A percentile compares a stretch with the other conserved stretches of the same genome.
Evolutionary conservation across 495 filamentous ascomycete species (phyloP).

Genomic region (Podospora tetraspora): DNA sequence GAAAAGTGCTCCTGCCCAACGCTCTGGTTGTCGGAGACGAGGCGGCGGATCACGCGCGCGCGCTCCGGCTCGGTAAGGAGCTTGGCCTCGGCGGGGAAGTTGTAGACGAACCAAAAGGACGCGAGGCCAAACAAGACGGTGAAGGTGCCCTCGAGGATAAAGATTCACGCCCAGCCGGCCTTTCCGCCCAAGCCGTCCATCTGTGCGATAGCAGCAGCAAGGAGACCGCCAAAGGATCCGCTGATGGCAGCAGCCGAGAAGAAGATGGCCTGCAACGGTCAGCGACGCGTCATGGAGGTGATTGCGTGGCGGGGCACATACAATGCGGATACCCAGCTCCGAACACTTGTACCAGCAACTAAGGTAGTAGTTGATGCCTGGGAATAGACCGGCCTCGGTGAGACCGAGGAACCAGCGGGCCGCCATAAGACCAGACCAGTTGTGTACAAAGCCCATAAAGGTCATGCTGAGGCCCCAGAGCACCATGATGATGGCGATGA

Average conservation of each 20-base stretch:
- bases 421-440: constrained; percentile 68
- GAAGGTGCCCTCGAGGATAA: constrained; percentile 64
- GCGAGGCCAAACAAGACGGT: constrained; percentile 65
- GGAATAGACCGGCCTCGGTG: constrained; percentile 73
- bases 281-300: constrained; percentile 18
- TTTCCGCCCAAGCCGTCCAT: constrained; percentile 71
- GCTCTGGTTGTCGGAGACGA: constrained; percentile 1
- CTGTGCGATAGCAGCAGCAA: constrained; percentile 65
- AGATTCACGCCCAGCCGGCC: constrained; percentile 75
- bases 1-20: constrained; percentile 3
- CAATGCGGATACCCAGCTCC: constrained; percentile 57
- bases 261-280: constrained; percentile 58
- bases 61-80: constrained; percentile 5
- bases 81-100: constrained; percentile 61
- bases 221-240: constrained; percentile 74
- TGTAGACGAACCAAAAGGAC: constrained; percentile 75
- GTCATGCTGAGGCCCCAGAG: constrained; percentile 70
- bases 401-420: constrained; percentile 77
- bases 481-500: constrained; percentile 60
- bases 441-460: constrained; percentile 69
- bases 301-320: constrained; percentile 12
- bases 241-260: constrained; percentile 76
- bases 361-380: constrained; percentile 74
- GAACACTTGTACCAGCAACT: constrained; percentile 50
- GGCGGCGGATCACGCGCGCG: constrained; percentile 5